These are phyloP conservation scores for Eruca vesicaria DNA, from an alignment of 441 rosid genomes.

Conservation along the genomic window DNA sequence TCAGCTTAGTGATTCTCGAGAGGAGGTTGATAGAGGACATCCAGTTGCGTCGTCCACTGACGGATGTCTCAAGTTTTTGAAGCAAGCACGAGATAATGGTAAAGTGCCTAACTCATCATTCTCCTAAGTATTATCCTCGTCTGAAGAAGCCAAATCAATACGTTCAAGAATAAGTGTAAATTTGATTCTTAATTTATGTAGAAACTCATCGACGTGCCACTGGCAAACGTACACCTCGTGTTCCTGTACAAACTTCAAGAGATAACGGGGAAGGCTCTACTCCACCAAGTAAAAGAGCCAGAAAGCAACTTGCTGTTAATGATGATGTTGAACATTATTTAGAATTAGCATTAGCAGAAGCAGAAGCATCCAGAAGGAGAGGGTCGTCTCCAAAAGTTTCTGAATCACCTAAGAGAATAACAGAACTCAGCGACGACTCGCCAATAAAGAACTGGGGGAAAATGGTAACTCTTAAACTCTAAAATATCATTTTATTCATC, in stretches of 20 bases:
- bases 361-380: constrained; percentile 62
- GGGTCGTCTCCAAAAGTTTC: constrained; percentile 54
- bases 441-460: constrained; percentile 59
- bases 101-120: constrained; percentile 13
- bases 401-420: constrained; percentile 38
- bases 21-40: constrained; percentile 40
- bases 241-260: constrained; percentile 60
- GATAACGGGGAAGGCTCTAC: constrained; percentile 47
- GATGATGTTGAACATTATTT: constrained; percentile 64
- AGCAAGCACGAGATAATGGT: constrained; percentile 64
- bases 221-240: constrained; percentile 91
- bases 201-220: constrained; percentile 67
- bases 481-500: too few relatives aligned
- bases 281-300: constrained; percentile 47
- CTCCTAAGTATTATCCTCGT: neutral
- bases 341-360: constrained; percentile 64
- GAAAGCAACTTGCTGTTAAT: constrained; percentile 44
- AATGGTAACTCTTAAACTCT: constrained; percentile 45
- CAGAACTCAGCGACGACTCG: constrained; percentile 45
- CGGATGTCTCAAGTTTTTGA: constrained; percentile 78
- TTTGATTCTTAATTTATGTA: constrained; percentile 36
- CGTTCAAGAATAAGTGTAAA: constrained; percentile 11
- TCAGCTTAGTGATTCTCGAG: constrained; percentile 48
- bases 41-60: constrained; percentile 48
- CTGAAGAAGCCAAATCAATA: neutral